Base-by-base conservation (phyloP, 768 basidiomycete genomes). In the Phaffia tasmanica region DNA sequence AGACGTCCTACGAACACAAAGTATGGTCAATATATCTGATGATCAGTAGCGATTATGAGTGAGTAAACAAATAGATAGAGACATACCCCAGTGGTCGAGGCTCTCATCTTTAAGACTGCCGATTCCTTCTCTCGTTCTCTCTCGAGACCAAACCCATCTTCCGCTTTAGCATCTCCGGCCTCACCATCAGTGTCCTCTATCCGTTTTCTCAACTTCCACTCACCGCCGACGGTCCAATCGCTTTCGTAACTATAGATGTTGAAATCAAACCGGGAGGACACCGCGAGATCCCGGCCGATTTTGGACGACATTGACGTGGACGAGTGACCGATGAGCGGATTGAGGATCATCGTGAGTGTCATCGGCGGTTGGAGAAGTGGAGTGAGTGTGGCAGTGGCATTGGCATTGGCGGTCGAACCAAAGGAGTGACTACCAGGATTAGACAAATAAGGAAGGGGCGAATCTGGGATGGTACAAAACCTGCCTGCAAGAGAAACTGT, bases 221-320 rank as follows among this genome's bases (percentile, higher is more conserved):
- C 93, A 0, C 88, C 86, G 2, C 94, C 94, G 79, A 97, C 83
- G 14, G 89, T 86, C 86, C 92, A 87, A 75, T 97, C 93, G 76
- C 89, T 92, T 71, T 94, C 90, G 76, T 91, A 97, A 76, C 89
- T 92, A 75, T 97, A 95, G 30, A 93, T 83, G 73, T 98, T 98
- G 78, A 97, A 91, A 74, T 97, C 91, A 74, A 93, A 98, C 35
- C 76, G 84, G 0, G 89, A 87, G 59, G 88, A 88, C 23, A 98
- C 75, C 0, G 89, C 84, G 51, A 97, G 83, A 74, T 94, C 88
- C 16, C 82, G 82, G 6, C 88, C 88, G 11, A 89, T 85, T 62
- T 86, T 87, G 2, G 93, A 89, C 0, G 90, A 86, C 74, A 97
- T 97, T 48, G 93, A 90, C 8, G 87, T 81, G 1, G 89, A 89